phyloP scores from a whole-genome alignment of 352 stramenopile genomes.

The Phytophthora quininea region DNA sequence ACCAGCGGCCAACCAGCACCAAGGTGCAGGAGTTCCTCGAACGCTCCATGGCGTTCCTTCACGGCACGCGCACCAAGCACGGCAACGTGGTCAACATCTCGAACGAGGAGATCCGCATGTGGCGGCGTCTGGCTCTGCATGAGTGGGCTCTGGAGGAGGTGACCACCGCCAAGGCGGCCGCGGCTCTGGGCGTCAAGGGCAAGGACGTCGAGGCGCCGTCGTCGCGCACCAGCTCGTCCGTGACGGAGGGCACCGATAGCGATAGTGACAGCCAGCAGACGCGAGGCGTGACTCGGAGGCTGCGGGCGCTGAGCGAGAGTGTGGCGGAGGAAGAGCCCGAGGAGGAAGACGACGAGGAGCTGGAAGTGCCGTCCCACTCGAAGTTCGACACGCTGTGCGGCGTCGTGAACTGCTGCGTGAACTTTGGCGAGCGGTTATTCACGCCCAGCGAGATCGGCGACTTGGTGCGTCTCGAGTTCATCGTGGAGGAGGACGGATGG shows the following conservation, averaged over 20 bases:
- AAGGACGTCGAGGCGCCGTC: constrained; percentile 48
- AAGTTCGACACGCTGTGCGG: constrained; percentile 55
- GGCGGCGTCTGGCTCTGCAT: constrained; percentile 69
- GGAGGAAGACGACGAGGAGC: constrained; percentile 44
- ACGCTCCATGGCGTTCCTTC: constrained; percentile 72
- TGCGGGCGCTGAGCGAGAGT: constrained; percentile 34
- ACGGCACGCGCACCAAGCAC: constrained; percentile 69
- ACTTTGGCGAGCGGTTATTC: constrained; percentile 64
- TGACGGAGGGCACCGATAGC: constrained; percentile 61
- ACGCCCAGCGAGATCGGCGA: constrained; percentile 59
- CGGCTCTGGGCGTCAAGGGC: constrained; percentile 32
- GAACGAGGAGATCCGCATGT: constrained; percentile 86
- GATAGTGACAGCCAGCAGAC: constrained; percentile 51
- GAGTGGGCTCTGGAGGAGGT: constrained; percentile 70
- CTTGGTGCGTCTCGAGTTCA: constrained; percentile 76
- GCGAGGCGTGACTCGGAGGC: constrained; percentile 13
- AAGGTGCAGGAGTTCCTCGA: constrained; percentile 85
- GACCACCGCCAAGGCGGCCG: constrained; percentile 31
- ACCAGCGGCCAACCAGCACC: constrained; percentile 68
- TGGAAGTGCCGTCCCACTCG: constrained; percentile 40
- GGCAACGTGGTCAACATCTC: constrained; percentile 77
- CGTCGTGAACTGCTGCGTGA: constrained; percentile 70
- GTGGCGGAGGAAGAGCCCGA: constrained; percentile 43
- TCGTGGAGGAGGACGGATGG: constrained; percentile 84
- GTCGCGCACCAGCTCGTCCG: constrained; percentile 52